Base-by-base conservation (phyloP, 73 alveolate species). In the Tetrahymena borealis region DNA sequence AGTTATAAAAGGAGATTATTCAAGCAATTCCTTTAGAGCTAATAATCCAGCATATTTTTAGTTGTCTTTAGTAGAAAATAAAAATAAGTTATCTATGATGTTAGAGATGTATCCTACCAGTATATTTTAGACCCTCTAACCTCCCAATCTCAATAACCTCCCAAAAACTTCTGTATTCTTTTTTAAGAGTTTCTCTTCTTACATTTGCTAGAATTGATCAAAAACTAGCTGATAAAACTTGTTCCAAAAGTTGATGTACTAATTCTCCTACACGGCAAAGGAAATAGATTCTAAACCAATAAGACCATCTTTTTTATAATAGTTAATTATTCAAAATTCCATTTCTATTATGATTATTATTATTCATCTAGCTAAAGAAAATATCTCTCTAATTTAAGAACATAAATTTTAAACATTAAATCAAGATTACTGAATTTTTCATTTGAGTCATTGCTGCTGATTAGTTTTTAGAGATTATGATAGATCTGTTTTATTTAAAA, bases 121-220 rank as follows among this genome's bases (percentile, higher is more conserved):
- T 15, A 60, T 35, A 60, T 60, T 60, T 60, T 60, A 60, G 10
- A 60, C 85, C 28, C 85, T 60, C 10, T 60, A 60, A 79, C 95
- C 95, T 20, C 95, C 95, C 20, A 79, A 93, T 93, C 95, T 93
- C 37, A 93, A 39, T 90, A 93, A 85, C 33, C 91, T 93, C 33
- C 95, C 95, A 85, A 93, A 93, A 18, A 93, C 95, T 79, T 93
- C 95, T 12, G 95, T 92, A 85, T 90, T 93, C 79, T 93, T 93
- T 33, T 90, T 93, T 90, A 93, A 39, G 39, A 93, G 91, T 35
- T 90, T 93, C 35, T 93, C 95, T 40, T 93, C 95, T 28, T 60
- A 18, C 85, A 60, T 60, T 18, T 24, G 35, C 28, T 60, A 20
- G 28, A 60, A 60, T 60, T 60, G 16, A 10, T 60, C 85, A 15